Base-by-base conservation (phyloP, 2,329 filamentous ascomycete genomes). In the Monosporascus cannonballus region DNA sequence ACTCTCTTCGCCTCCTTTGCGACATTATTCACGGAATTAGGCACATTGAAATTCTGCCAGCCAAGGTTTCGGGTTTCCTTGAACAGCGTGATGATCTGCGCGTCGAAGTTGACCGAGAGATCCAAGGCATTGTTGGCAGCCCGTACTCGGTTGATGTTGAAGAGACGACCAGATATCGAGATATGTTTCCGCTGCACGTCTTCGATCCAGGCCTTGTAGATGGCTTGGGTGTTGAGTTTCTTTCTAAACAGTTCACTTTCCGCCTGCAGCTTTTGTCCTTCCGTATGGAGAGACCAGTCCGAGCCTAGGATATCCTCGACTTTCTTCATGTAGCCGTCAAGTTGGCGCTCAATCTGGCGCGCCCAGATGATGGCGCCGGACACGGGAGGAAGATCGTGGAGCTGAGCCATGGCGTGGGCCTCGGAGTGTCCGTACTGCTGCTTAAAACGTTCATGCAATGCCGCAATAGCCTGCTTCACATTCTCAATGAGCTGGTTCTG, bases 1-100 rank as follows among this genome's bases (percentile, higher is more conserved):
- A 99, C 94, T 50, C 94, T 84, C 72, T 96, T 96, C n/a, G 94
- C 95, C 68, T 99, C 94, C 70, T 97, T 99, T 1, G 95, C 96
- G 51, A 96, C 90, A 58, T 90, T 97, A 71, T 87, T 95, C 65
- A 99, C 90, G 15, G 89, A 85, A 69, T 99, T 94, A 8, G 95
- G 95, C 24, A 99, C 90, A 52, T 90, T 87, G 69, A 91, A 99
- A 59, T 90, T 94, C 56, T 96, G 85, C 93, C 94, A 99, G 14
- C 90, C 85, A 44, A 99, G 76, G 66, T 99, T 99, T 41, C 95
- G 85, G 25, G 96, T 96, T 74, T 99, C 94, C 67, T 99, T 99
- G 79, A 99, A 99, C 9, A 99, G 76, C 0, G 93, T 92, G 66
- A 99, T 99, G 52, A 97, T 90, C 67, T 99, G 94, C 14, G 89